Conservation (phyloP, 2,329 filamentous ascomycete species). For the Cytospora paraplurivora region DNA sequence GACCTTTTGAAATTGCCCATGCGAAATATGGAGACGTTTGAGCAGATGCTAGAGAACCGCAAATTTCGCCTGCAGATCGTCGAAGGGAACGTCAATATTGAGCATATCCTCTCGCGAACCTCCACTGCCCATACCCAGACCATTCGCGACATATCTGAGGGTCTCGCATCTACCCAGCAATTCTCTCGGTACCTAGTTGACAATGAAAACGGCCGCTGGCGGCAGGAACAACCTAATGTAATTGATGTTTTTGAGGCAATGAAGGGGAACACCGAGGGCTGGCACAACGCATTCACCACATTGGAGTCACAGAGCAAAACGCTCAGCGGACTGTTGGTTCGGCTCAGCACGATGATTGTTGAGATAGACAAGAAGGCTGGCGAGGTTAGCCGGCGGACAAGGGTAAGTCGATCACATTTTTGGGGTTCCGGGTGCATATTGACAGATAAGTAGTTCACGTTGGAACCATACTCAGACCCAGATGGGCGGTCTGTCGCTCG, state of each 20-base stretch:
- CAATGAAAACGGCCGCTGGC: slow-evolving; percentile 63
- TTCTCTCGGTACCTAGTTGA: slow-evolving; percentile 74
- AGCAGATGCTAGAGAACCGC: slow-evolving; percentile 83
- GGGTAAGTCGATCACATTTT: slow-evolving; percentile 53
- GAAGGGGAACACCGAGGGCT: slow-evolving; percentile 89
- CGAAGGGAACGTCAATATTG: slow-evolving; percentile 86
- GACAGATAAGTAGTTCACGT: slow-evolving; percentile 25
- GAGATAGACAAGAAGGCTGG: slow-evolving; percentile 87
- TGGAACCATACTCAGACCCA: slow-evolving; percentile 25
- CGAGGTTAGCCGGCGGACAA: slow-evolving; percentile 76
- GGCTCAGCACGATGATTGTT: slow-evolving; percentile 74
- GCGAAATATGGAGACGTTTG: slow-evolving; percentile 79
- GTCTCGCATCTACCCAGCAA: slow-evolving; percentile 72
- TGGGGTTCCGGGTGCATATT: slow-evolving; percentile 24
- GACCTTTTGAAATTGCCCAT: slow-evolving; percentile 81
- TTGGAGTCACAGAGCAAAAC: slow-evolving; percentile 72
- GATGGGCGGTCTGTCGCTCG: slow-evolving; percentile 21
- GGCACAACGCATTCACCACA: slow-evolving; percentile 78
- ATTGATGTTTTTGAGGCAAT: slow-evolving; percentile 82
- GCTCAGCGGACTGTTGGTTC: slow-evolving; percentile 69
- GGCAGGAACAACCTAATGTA: slow-evolving; percentile 62
- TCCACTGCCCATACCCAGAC: slow-evolving; percentile 74
- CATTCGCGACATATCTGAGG: slow-evolving; percentile 76
- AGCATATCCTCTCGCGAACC: slow-evolving; percentile 83
- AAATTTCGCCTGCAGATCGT: slow-evolving; percentile 81